phyloP scores from a whole-genome alignment of 1,139 yeast genomes.

The Suhomyces ambrosiae region DNA sequence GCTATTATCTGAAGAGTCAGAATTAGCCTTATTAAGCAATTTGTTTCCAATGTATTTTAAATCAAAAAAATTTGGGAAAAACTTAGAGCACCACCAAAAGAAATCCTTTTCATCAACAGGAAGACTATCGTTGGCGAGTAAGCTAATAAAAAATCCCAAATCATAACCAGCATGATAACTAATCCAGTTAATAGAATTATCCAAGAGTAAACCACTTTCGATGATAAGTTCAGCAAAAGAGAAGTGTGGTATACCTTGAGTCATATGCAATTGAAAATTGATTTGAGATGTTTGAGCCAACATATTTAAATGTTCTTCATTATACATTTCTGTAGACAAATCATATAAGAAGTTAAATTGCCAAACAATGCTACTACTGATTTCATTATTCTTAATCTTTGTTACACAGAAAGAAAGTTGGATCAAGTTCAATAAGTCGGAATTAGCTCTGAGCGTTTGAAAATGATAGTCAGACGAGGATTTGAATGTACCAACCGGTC shows the following conservation, averaged over 20 bases:
- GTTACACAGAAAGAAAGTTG: constrained; percentile 87
- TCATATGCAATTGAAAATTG: constrained; percentile 74
- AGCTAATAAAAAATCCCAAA: constrained; percentile 81
- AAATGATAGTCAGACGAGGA: constrained; percentile 92
- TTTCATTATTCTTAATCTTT: constrained; percentile 74
- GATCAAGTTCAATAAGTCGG: constrained; percentile 81
- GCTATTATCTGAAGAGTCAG: constrained; percentile 20
- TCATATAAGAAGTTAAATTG: constrained; percentile 92
- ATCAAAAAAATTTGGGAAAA: constrained; percentile 84
- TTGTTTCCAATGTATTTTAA: constrained; percentile 75
- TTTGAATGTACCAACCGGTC: constrained; percentile 95
- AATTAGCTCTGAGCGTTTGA: constrained; percentile 89
- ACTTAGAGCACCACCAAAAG: constrained; percentile 67
- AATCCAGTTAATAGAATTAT: constrained; percentile 78
- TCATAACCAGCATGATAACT: constrained; percentile 96
- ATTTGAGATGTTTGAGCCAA: constrained; percentile 77
- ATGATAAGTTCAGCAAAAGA: constrained; percentile 84
- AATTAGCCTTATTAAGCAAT: constrained; percentile 31
- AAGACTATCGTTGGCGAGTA: constrained; percentile 73
- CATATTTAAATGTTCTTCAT: constrained; percentile 72
- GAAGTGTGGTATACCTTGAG: constrained; percentile 76
- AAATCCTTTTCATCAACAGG: constrained; percentile 85
- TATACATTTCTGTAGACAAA: constrained; percentile 76
- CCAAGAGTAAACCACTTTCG: constrained; percentile 82
- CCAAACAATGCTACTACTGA: constrained; percentile 76